Percentiles rank a stretch among this genome's conserved stretches.
phyloP scores from a whole-genome alignment of 1,139 yeast genomes.

The Geotrichum aggregatum region DNA sequence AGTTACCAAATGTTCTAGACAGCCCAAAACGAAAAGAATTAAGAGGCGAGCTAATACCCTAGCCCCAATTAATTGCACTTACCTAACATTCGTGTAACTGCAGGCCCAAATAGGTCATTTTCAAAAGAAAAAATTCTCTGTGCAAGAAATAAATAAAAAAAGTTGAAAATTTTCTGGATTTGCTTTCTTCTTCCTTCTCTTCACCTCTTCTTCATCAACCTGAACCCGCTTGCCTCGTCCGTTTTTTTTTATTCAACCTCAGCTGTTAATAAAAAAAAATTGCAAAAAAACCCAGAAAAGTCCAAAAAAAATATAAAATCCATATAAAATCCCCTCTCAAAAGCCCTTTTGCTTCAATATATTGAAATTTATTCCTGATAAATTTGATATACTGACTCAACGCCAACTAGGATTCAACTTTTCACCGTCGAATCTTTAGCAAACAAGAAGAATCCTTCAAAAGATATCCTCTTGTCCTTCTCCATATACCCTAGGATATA shows the following conservation, averaged over 20 bases:
- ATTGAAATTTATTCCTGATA: constrained; percentile 8
- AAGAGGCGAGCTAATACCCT: too few species aligned
- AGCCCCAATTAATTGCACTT: background rate
- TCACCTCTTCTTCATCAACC: constrained; percentile 2
- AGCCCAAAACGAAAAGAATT: background rate
- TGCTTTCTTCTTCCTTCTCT: constrained; percentile 2
- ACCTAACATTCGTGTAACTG: too few species aligned
- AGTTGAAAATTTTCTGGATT: constrained; percentile 7
- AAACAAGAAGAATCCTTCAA: constrained; percentile 10
- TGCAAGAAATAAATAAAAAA: background rate
- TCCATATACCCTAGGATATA: background rate
- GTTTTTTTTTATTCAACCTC: constrained; percentile 16
- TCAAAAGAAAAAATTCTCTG: background rate
- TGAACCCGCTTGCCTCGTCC: constrained; percentile 13
- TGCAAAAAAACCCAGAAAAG: constrained; percentile 20
- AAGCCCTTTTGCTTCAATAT: constrained; percentile 5
- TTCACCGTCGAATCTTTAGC: constrained; percentile 1
- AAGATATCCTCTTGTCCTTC: constrained; percentile 4
- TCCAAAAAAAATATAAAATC: constrained; percentile 25
- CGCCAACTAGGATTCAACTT: constrained; percentile 7
- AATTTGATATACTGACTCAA: constrained; percentile 5
- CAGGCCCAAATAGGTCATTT: background rate
- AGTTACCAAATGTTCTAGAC: too few species aligned
- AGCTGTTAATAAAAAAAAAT: constrained; percentile 18
- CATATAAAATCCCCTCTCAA: constrained; percentile 18